Evolutionary conservation across 805 yeast species (phyloP).

Genomic region (Wickerhamiella slavikovae): DNA sequence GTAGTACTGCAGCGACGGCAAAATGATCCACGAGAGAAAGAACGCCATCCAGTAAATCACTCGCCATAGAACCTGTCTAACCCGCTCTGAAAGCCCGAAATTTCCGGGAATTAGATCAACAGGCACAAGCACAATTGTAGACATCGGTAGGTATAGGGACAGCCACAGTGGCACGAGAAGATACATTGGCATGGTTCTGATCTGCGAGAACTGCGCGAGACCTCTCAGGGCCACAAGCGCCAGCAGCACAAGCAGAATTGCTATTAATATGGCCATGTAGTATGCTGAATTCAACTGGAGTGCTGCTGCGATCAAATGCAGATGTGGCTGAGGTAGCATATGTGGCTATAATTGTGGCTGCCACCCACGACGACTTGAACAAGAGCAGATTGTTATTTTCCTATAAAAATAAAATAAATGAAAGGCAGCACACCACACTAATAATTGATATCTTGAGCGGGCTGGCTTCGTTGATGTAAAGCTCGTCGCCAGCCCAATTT

Average conservation of each 20-base stretch:
- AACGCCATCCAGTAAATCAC: conserved; percentile 66
- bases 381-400: neutral
- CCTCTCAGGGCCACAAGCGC: conserved; percentile 1
- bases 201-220: conserved; percentile 1
- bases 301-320: too few relatives aligned
- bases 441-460: neutral
- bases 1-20: conserved; percentile 57
- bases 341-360: too few relatives aligned
- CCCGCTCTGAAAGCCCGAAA: conserved; percentile 25
- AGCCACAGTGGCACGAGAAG: conserved; percentile 8
- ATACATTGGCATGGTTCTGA: conserved; percentile 7
- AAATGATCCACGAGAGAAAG: conserved; percentile 51
- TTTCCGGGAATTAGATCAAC: conserved; percentile 36
- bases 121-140: conserved; percentile 55
- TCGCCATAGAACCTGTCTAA: conserved; percentile 45
- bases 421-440: too few relatives aligned
- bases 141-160: conserved; percentile 51
- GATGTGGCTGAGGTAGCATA: too few relatives aligned
- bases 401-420: too few relatives aligned
- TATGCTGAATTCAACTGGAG: too few relatives aligned
- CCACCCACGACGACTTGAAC: neutral
- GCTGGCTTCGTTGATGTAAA: conserved; percentile 9
- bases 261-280: too few relatives aligned
- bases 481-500: conserved; percentile 14
- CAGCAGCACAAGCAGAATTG: conserved; percentile 1